Percentiles rank a stretch among this genome's conserved stretches.
Evolutionary conservation across 1,284 basidiomycete genomes (phyloP).

Genomic region (Rhizopogon hawkerae): DNA sequence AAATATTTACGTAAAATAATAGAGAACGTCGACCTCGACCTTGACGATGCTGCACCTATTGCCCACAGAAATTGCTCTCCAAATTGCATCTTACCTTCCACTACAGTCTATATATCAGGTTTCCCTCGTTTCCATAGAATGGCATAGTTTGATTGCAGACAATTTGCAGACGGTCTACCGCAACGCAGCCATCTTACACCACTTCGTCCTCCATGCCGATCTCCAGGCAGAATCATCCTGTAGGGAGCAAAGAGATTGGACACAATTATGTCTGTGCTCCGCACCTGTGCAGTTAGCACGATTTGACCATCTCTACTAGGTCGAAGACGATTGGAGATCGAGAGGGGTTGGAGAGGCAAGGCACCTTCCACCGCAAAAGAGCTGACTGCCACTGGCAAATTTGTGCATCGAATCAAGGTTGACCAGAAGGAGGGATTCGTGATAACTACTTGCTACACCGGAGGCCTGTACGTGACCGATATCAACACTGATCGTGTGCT

Average conservation of each 20-base stretch:
- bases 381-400: conserved; percentile 27
- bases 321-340: conserved; percentile 35
- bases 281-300: conserved; percentile 2
- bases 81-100: conserved; percentile 38
- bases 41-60: conserved; percentile 31
- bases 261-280: conserved; percentile 48
- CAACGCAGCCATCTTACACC: conserved; percentile 41
- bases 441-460: conserved; percentile 45
- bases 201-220: conserved; percentile 31
- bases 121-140: conserved; percentile 33
- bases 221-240: conserved; percentile 23
- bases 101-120: conserved; percentile 33
- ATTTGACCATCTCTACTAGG: conserved; percentile 30
- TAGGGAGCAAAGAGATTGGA: conserved; percentile 34
- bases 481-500: conserved; percentile 39
- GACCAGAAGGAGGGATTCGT: conserved; percentile 52
- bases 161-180: conserved; percentile 46
- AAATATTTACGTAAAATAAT: no score
- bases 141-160: conserved; percentile 35
- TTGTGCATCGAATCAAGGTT: conserved; percentile 65
- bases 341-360: conserved; percentile 49
- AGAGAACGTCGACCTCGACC: background rate
- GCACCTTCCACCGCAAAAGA: conserved; percentile 31
- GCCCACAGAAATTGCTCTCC: conserved; percentile 43
- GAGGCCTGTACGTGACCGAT: conserved; percentile 50